Evolutionary conservation across 768 basidiomycete species (phyloP).

Genomic region (Austroboletus eburneus): DNA sequence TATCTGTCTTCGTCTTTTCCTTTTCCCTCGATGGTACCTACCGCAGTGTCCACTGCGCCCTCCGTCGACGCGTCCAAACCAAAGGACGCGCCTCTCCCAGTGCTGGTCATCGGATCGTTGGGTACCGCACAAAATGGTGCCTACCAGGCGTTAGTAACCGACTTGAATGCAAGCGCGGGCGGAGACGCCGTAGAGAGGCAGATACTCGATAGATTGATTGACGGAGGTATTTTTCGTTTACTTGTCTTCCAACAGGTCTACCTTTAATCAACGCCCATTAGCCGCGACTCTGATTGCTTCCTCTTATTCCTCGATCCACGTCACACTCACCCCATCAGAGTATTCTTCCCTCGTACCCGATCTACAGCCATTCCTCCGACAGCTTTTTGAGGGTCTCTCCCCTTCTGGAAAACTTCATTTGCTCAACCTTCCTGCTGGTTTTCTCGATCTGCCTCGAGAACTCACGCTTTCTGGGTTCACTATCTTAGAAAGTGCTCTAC

Average conservation of each 20-base stretch:
- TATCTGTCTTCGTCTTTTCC: background rate
- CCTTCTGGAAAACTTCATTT: conserved; percentile 71
- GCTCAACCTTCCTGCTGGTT: conserved; percentile 45
- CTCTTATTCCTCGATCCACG: conserved; percentile 60
- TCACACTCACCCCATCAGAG: conserved; percentile 61
- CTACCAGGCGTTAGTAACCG: conserved; percentile 67
- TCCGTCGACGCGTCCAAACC: conserved; percentile 15
- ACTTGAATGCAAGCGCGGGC: conserved; percentile 43
- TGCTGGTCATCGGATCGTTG: conserved; percentile 75
- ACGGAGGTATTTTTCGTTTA: conserved; percentile 53
- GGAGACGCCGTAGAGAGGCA: conserved; percentile 62
- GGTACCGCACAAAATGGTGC: conserved; percentile 74
- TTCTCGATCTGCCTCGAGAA: conserved; percentile 48
- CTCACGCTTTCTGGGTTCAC: conserved; percentile 66
- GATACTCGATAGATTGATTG: conserved; percentile 77
- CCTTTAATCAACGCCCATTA: conserved; percentile 24
- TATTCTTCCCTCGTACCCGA: conserved; percentile 55
- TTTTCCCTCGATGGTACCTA: conserved; percentile 51
- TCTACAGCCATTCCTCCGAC: conserved; percentile 52
- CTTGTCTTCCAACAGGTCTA: background rate
- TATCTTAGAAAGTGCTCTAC: conserved; percentile 41
- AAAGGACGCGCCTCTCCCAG: conserved; percentile 41
- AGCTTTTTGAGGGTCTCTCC: conserved; percentile 54
- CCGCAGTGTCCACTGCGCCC: conserved; percentile 41
- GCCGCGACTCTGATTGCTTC: conserved; percentile 54